phyloP scores from a whole-genome alignment of 495 filamentous ascomycete genomes.

The Aspergillus diversus region DNA sequence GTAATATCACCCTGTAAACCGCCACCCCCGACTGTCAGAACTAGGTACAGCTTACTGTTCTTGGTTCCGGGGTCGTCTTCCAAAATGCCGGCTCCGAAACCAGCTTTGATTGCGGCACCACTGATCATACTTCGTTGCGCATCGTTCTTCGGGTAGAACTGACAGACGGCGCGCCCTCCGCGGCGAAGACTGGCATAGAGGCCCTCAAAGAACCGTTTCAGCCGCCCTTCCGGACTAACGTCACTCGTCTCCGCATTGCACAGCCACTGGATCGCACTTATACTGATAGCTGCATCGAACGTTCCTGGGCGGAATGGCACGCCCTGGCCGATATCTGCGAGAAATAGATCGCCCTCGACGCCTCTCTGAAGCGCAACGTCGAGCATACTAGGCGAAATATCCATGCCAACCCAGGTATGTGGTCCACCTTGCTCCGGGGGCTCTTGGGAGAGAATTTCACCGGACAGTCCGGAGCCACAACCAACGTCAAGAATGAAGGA shows the following conservation, averaged over 20 bases:
- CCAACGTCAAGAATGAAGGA: constrained; percentile 92
- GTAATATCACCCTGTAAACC: constrained; percentile 81
- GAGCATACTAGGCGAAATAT: constrained; percentile 91
- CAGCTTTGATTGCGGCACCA: constrained; percentile 83
- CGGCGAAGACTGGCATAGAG: constrained; percentile 82
- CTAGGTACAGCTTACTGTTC: constrained; percentile 91
- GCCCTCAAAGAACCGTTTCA: constrained; percentile 89
- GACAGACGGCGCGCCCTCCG: constrained; percentile 89
- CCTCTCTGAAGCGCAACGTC: constrained; percentile 89
- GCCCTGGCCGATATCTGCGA: constrained; percentile 94
- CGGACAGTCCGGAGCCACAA: constrained; percentile 92
- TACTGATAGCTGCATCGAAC: constrained; percentile 94
- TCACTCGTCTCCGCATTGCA: constrained; percentile 92
- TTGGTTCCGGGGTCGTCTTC: constrained; percentile 97
- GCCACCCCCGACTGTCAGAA: constrained; percentile 85
- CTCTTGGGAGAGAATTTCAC: constrained; percentile 81
- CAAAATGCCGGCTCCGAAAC: constrained; percentile 91
- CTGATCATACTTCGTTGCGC: constrained; percentile 90
- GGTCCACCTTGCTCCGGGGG: constrained; percentile 72
- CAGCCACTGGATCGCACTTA: constrained; percentile 95
- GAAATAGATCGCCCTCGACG: constrained; percentile 86
- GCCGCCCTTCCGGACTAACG: constrained; percentile 72
- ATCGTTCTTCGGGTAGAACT: constrained; percentile 98
- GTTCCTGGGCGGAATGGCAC: constrained; percentile 90
- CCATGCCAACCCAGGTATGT: constrained; percentile 94